Evolutionary conservation across 352 stramenopile species (phyloP), one percentile per base, ranked within the genome.

Genomic region (Chrysophaeum taylorii): DNA sequence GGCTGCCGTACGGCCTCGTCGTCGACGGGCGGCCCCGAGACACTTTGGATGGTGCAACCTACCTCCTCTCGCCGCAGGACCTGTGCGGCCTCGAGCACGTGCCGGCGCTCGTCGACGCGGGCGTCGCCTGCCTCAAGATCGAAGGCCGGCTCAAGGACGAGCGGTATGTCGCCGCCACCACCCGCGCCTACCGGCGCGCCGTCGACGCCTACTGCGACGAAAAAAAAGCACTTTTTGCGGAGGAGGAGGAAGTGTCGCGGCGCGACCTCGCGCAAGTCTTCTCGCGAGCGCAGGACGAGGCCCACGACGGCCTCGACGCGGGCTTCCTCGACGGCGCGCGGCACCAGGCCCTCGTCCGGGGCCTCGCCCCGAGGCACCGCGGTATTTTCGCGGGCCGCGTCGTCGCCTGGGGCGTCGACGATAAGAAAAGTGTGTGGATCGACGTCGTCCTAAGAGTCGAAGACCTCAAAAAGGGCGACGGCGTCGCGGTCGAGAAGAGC

Each of bases 101-200:
- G 7, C 74, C 81, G 18, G 68, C 68, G 25, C 74, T 87, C 38
- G 64, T 84, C 16, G 60, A 75, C 36, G 73, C 78, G 1, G 78
- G 79, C 45, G 82, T 87, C 12, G 74, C 70, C 0, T 87, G 80
- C 71, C 64, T 87, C 0, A 87, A 87, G 66, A 85, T 87, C 70
- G 82, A 87, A 67, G 82, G 82, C 33, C 68, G 82, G 27, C 64
- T 87, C 16, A 87, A 87, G 64, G 81, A 83, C 79, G 75, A 74
- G 50, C 73, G 71, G 0, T 86, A 87, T 69, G 82, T 87, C 0
- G 80, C 82, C n/a, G 78, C 79, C 1, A 84, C 82, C 2, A 85
- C 80, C 18, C 69, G 81, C 68, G 77, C 68, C 1, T 87, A 87
- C 75, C 76, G 80, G 37, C 69, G 79, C 35, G 82, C 81, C 5